Evolutionary conservation across 2,329 filamentous ascomycete genomes (phyloP), one percentile per base, ranked within the genome.

Genomic region (Periglandula ipomoeae): DNA sequence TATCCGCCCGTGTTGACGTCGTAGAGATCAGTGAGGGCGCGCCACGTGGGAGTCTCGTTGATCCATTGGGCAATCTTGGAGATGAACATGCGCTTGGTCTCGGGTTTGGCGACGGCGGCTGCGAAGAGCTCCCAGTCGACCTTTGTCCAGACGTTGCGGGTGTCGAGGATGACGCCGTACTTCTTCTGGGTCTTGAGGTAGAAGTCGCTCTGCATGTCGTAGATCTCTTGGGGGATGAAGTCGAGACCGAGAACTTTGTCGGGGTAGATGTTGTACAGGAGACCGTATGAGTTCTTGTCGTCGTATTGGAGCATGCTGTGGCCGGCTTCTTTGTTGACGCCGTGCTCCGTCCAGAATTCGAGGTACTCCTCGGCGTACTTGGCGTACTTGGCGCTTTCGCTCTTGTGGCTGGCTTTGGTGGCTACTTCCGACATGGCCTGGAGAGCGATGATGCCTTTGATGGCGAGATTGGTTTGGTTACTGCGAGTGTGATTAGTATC

Each of bases 51-150:
- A 2, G 88, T 94, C 60, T 83, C 78, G 56, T 84, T 84, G 58
- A 94, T 73, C 85, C 87, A 95, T 50, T 67, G 70, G 2, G 85
- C 85, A 40, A 91, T 76, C 32, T 79, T 75, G 44, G 79, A 70
- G 46, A 91, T 72, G 56, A 95, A 86, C 61, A 82, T 73, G 10
- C 73, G 66, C 48, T 81, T 75, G 1, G 85, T 85, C 26, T 72
- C 65, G 47, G 72, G 64, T 38, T 74, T 75, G 0, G 86, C 78
- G 10, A 90, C 82, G 9, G 88, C 84, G n/a, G 89, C 89, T 5
- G 81, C 79, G 69, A 89, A 90, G 63, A 93, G 81, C 61, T 90
- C 82, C 89, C 89, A 95, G 69, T 95, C 89, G 1, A 80, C 81
- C 69, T 95, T 95, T 53, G 87, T 86, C 69, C 89, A 91, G 1